These are phyloP conservation scores for Populus hybrid DNA, from an alignment of 441 rosid genomes.

Conservation along the genomic window DNA sequence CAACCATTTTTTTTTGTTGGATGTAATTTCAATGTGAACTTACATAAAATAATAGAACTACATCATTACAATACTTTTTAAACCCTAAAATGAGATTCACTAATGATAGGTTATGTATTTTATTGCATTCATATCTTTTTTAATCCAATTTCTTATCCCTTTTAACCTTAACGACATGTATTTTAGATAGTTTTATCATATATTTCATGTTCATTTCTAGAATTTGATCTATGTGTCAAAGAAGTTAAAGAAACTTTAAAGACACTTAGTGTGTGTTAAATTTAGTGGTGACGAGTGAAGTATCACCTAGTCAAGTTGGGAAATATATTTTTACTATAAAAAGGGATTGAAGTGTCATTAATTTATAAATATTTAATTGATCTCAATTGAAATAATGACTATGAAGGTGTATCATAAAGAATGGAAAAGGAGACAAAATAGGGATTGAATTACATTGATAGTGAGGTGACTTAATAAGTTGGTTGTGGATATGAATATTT, in stretches of 20 bases:
- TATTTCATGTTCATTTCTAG: not conserved
- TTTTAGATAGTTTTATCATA: not conserved
- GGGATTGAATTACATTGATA: not conserved
- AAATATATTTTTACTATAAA: too few relatives aligned
- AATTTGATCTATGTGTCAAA: not conserved
- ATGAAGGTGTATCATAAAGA: not conserved
- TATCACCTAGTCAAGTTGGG: not conserved
- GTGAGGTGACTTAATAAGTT: not conserved
- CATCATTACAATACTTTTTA: too few relatives aligned
- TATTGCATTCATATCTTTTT: not conserved
- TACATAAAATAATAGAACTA: not conserved
- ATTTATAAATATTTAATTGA: too few relatives aligned
- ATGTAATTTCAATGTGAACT: not conserved
- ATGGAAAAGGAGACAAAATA: too few relatives aligned
- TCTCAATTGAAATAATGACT: not conserved
- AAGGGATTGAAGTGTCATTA: not conserved
- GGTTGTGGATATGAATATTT: not conserved
- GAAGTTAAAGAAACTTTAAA: not conserved
- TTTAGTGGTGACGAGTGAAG: not conserved
- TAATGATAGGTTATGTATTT: not conserved
- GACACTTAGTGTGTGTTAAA: not conserved
- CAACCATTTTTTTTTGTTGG: not conserved
- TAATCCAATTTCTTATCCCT: not conserved
- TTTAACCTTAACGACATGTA: not conserved
- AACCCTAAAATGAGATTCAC: not conserved